A percentile compares a stretch with the other conserved stretches of the same genome.
Conservation (phyloP, 208 protist species). For the Endotrypanum monterogeii region DNA sequence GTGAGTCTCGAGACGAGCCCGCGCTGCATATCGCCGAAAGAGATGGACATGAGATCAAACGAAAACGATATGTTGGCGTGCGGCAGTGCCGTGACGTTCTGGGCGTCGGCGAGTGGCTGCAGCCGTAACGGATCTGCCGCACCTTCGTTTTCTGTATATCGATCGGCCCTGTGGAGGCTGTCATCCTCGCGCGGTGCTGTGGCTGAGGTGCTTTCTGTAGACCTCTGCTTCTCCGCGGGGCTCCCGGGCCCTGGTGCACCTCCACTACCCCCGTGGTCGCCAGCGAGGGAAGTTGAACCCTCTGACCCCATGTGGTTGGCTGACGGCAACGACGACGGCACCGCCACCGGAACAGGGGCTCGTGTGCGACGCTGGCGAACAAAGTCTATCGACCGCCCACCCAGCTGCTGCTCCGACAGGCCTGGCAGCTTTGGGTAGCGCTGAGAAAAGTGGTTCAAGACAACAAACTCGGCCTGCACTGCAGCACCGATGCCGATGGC, state of each 20-base stretch:
- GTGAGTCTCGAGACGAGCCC: conserved; percentile 39
- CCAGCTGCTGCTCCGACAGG: conserved; percentile 51
- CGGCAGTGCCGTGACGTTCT: not conserved
- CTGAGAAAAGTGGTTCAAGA: conserved; percentile 94
- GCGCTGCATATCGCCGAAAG: conserved; percentile 50
- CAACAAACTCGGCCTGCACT: conserved; percentile 44
- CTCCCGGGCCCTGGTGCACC: not conserved
- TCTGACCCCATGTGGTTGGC: not conserved
- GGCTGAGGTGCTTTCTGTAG: not conserved
- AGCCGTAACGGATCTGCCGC: not conserved
- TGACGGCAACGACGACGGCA: not conserved
- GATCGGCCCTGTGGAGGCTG: not conserved
- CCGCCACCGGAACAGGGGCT: not conserved
- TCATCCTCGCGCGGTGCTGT: not conserved
- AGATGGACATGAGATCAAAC: conserved; percentile 89
- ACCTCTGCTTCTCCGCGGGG: not conserved
- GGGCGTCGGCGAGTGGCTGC: not conserved
- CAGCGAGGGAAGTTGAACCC: not conserved
- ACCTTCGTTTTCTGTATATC: not conserved
- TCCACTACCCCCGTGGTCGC: not conserved
- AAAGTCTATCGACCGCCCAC: conserved; percentile 19
- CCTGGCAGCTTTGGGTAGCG: conserved; percentile 91
- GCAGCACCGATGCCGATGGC: conserved; percentile 64
- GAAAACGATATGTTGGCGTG: conserved; percentile 72
- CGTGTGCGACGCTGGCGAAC: conserved; percentile 22